phyloP scores from a whole-genome alignment of 768 basidiomycete species.

The Pisolithus microcarpus region DNA sequence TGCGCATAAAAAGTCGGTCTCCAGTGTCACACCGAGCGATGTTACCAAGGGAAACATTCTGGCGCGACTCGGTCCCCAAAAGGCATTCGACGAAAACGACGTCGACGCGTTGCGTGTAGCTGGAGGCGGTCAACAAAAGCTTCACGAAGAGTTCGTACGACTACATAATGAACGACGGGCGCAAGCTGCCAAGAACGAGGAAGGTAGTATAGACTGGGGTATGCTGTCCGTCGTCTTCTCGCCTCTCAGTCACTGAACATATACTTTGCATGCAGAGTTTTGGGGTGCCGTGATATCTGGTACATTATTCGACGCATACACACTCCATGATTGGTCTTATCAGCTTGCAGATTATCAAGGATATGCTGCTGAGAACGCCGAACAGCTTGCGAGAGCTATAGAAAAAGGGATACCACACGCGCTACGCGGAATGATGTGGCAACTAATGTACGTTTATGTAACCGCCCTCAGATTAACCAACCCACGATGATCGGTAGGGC shows the following conservation, averaged over 20 bases:
- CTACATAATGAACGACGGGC: constrained; percentile 51
- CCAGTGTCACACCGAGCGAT: constrained; percentile 43
- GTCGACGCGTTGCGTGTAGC: constrained; percentile 38
- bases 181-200: constrained; percentile 31
- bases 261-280: constrained; percentile 51
- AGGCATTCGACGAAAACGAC: constrained; percentile 33
- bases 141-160: constrained; percentile 72
- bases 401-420: constrained; percentile 86
- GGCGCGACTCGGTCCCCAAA: constrained; percentile 45
- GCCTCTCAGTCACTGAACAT: constrained; percentile 4
- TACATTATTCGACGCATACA: constrained; percentile 22
- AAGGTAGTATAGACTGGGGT: constrained; percentile 72
- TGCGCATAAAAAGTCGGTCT: constrained; percentile 57
- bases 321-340: constrained; percentile 3
- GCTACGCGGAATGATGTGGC: constrained; percentile 93
- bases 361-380: constrained; percentile 74
- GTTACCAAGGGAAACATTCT: constrained; percentile 42
- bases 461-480: neutral
- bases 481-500: constrained; percentile 47
- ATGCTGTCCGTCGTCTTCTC: constrained; percentile 15
- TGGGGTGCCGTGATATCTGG: constrained; percentile 94
- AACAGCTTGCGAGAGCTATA: constrained; percentile 81
- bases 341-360: constrained; percentile 68
- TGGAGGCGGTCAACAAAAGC: constrained; percentile 57
- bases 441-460: constrained; percentile 62